Conservation (phyloP, 306 rosid species). For the Trichosanthes cucumerina region DNA sequence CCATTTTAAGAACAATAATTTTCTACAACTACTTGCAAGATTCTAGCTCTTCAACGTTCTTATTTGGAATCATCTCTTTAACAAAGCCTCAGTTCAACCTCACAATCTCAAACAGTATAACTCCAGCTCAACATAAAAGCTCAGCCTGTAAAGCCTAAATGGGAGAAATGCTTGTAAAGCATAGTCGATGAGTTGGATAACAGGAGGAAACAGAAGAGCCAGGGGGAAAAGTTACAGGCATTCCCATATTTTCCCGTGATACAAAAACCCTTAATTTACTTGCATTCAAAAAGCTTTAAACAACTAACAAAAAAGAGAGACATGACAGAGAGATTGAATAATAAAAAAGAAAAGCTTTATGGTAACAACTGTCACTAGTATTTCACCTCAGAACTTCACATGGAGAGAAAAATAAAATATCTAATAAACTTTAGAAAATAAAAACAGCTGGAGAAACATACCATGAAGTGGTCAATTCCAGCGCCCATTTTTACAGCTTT, state of each 20-base stretch:
- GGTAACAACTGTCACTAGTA: background rate
- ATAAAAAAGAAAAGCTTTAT: background rate
- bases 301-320: background rate
- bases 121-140: background rate
- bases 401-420: background rate
- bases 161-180: background rate
- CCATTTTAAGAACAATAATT: background rate
- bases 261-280: background rate
- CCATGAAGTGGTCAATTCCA: constrained; percentile 76
- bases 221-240: background rate
- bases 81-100: background rate
- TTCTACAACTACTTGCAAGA: background rate
- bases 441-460: constrained; percentile 23
- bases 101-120: background rate
- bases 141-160: background rate
- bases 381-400: background rate
- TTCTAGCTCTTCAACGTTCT: background rate
- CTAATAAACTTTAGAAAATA: background rate
- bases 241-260: background rate
- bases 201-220: background rate
- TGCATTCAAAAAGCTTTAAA: background rate
- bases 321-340: background rate
- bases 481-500: constrained; percentile 75
- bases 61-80: background rate
- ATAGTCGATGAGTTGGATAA: background rate